Evolutionary conservation across 1,139 yeast genomes (phyloP), one percentile per base, ranked within the genome.

Genomic region (Candida albicans): DNA sequence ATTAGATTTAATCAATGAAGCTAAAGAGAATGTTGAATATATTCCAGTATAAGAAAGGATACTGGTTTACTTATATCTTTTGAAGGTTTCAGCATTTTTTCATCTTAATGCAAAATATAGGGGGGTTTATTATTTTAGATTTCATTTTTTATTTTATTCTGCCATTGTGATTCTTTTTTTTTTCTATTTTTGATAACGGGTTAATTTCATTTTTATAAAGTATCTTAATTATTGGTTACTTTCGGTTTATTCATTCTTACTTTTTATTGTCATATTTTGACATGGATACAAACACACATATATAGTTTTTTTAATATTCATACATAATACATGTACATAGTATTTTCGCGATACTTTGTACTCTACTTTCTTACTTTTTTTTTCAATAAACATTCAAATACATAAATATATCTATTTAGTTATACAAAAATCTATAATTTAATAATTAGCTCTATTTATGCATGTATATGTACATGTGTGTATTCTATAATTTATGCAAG

Each of bases 1-100:
- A 2, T 56, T 80, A 47, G 80, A 81, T 43, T 80, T 87, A 37
- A 82, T 86, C 53, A 82, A 83, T 56, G 81, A 75, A 53, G 95
- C 95, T 11, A 86, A 85, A 62, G 86, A 79, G 53, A 80, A 86
- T 59, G 89, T 85, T 42, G 93, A 85, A 62, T 85, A 75, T 56
- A 73, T 77, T 40, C 58, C 62, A 49, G 67, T 64, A 38, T 43
- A 35, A 35, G 24, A 3, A 27, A 18, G 24, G 24, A 27, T 11
- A 34, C 28, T 13, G 28, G 27, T 22, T 37, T 29, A 18, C 13
- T 27, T 11, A 29, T 30, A 14, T 37, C 31, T 31, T 30, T 37
- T 4, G 28, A 9, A 9, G 28, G 28, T 37, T 25, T 8, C 14
- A 3, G 29, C 35, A 29, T 37, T 26, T 26, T 32, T 26, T 15